Percentiles rank a stretch among this genome's conserved stretches.
Evolutionary conservation across 1,284 basidiomycete genomes (phyloP).

Genomic region (Melampsora americana): DNA sequence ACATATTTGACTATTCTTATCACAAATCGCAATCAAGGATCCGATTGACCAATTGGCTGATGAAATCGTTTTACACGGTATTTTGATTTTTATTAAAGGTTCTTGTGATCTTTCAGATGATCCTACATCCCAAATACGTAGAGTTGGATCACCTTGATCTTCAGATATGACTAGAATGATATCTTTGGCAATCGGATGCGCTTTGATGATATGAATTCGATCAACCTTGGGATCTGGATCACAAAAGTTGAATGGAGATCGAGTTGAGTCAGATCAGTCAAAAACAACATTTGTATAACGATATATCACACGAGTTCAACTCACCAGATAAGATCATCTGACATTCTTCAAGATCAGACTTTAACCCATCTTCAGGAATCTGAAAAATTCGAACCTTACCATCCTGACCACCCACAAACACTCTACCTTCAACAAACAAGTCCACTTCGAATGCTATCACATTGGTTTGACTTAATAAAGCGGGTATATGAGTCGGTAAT

Average conservation of each 20-base stretch:
- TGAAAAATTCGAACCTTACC: slow-evolving; percentile 55
- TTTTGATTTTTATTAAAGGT: not conserved
- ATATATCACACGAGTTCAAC: not conserved
- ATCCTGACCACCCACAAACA: slow-evolving; percentile 56
- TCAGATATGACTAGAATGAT: slow-evolving; percentile 55
- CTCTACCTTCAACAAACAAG: slow-evolving; percentile 50
- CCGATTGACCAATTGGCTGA: slow-evolving; percentile 55
- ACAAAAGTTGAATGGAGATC: too few relatives aligned
- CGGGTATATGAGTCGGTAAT: slow-evolving; percentile 49
- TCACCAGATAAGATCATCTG: slow-evolving; percentile 23
- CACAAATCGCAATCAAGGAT: slow-evolving; percentile 54
- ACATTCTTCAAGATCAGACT: not conserved
- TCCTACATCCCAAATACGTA: slow-evolving; percentile 54
- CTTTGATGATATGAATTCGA: slow-evolving; percentile 54
- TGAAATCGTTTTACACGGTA: slow-evolving; percentile 47
- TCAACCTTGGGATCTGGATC: slow-evolving; percentile 53
- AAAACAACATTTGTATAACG: not conserved
- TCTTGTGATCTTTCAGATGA: not conserved
- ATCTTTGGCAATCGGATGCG: slow-evolving; percentile 56
- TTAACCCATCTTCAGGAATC: slow-evolving; percentile 48
- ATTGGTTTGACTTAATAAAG: slow-evolving; percentile 53
- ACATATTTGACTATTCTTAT: slow-evolving; percentile 55
- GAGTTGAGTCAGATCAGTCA: not conserved
- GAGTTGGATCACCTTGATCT: slow-evolving; percentile 52
- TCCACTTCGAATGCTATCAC: slow-evolving; percentile 56